Conservation (phyloP, 495 filamentous ascomycete species). For the Oidiodendron maius region DNA sequence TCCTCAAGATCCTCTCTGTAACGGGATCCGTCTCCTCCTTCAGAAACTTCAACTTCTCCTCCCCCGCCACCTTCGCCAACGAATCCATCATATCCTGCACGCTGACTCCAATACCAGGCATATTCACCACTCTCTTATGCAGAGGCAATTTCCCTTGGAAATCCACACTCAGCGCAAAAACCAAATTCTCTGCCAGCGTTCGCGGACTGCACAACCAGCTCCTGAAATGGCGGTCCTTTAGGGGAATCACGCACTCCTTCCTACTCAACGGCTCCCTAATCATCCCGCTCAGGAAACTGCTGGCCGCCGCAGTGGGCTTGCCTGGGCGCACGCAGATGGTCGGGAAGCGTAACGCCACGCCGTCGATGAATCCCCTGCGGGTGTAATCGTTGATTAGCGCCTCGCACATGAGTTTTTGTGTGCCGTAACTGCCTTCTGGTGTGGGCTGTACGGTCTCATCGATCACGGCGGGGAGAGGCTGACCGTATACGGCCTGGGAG, state of each 20-base stretch:
- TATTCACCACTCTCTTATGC: conserved; percentile 58
- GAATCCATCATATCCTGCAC: conserved; percentile 73
- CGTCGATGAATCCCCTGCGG: conserved; percentile 63
- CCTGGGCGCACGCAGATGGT: conserved; percentile 73
- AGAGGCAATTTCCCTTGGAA: conserved; percentile 41
- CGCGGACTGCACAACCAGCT: conserved; percentile 65
- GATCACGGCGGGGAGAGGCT: conserved; percentile 42
- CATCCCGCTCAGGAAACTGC: conserved; percentile 69
- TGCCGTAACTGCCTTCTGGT: conserved; percentile 67
- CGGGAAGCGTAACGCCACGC: conserved; percentile 61
- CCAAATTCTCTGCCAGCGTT: conserved; percentile 64
- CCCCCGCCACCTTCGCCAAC: conserved; percentile 61
- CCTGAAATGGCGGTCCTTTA: conserved; percentile 48
- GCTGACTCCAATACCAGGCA: conserved; percentile 67
- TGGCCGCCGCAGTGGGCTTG: conserved; percentile 68
- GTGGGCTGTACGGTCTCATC: conserved; percentile 56
- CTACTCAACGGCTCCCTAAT: conserved; percentile 60
- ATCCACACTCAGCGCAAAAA: conserved; percentile 46
- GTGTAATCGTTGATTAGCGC: conserved; percentile 70
- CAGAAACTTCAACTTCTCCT: conserved; percentile 58
- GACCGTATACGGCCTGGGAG: conserved; percentile 59
- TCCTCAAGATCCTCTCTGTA: conserved; percentile 65
- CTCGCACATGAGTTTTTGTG: conserved; percentile 75
- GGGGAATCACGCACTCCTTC: conserved; percentile 58
- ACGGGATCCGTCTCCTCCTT: conserved; percentile 60